phyloP scores from a whole-genome alignment of 2,329 filamentous ascomycete genomes.

The Ceratocystis diversiconidia region DNA sequence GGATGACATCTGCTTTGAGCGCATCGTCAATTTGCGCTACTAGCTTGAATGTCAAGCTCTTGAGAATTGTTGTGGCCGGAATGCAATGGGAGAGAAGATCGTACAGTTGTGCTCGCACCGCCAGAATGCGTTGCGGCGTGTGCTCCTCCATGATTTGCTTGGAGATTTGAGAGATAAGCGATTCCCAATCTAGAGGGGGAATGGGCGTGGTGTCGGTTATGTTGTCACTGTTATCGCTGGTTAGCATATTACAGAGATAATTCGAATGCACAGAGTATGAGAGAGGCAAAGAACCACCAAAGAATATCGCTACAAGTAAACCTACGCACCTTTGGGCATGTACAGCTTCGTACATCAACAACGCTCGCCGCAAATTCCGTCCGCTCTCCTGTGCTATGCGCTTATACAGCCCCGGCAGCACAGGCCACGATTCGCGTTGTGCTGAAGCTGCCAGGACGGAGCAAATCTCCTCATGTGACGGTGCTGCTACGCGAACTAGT shows the following conservation, averaged over 20 bases:
- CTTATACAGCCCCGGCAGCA: slow-evolving; percentile 59
- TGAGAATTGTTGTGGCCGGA: slow-evolving; percentile 82
- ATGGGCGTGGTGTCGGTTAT: slow-evolving; percentile 78
- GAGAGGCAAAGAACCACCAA: not conserved
- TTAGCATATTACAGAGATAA: slow-evolving; percentile 14
- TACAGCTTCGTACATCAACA: slow-evolving; percentile 94
- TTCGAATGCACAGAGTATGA: no score
- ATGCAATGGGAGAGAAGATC: slow-evolving; percentile 96
- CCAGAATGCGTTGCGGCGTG: slow-evolving; percentile 73
- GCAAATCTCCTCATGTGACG: slow-evolving; percentile 73
- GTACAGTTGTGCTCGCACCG: slow-evolving; percentile 88
- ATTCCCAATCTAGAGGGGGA: slow-evolving; percentile 93
- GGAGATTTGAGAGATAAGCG: slow-evolving; percentile 76
- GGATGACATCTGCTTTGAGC: slow-evolving; percentile 81
- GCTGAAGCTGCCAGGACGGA: slow-evolving; percentile 55
- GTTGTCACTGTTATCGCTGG: slow-evolving; percentile 52
- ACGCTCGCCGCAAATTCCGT: slow-evolving; percentile 72
- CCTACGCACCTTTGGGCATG: slow-evolving; percentile 84
- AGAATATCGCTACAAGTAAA: not conserved
- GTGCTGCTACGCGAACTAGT: slow-evolving; percentile 81
- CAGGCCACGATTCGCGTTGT: slow-evolving; percentile 72
- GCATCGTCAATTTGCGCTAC: slow-evolving; percentile 75
- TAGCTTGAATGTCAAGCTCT: slow-evolving; percentile 88
- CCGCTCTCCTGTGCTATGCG: slow-evolving; percentile 84
- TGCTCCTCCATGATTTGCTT: slow-evolving; percentile 87